phyloP scores from a whole-genome alignment of 23 red algal genomes.

The Gracilaria gracilis region DNA sequence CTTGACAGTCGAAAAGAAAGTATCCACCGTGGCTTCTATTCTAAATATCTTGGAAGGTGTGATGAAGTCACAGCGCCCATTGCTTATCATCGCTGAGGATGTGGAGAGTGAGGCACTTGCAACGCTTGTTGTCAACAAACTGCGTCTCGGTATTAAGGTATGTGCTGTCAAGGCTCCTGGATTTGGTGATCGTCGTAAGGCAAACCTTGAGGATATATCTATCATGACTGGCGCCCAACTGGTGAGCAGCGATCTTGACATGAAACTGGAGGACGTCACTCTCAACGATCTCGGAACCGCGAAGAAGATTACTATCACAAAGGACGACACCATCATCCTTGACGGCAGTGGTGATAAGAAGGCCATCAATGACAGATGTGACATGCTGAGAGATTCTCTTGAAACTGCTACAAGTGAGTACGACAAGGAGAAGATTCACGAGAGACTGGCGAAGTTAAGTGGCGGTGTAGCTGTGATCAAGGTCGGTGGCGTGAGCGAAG shows the following conservation, averaged over 20 bases:
- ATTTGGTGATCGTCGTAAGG: slow-evolving; percentile 96
- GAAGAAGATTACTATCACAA: slow-evolving; percentile 94
- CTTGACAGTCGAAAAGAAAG: slow-evolving; percentile 93
- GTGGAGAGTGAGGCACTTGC: slow-evolving; percentile 99
- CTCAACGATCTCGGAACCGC: slow-evolving; percentile 81
- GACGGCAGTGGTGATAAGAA: slow-evolving; percentile 72
- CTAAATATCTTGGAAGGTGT: slow-evolving; percentile 92
- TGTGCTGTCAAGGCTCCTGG: slow-evolving; percentile 98
- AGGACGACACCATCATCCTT: slow-evolving; percentile 97
- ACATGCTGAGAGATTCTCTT: slow-evolving; percentile 85
- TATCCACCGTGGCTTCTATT: slow-evolving; percentile 83
- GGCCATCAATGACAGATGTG: slow-evolving; percentile 86
- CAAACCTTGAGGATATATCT: slow-evolving; percentile 92
- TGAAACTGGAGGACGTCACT: slow-evolving; percentile 95
- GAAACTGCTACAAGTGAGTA: slow-evolving; percentile 89
- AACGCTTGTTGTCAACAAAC: slow-evolving; percentile 98
- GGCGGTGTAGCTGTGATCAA: slow-evolving; percentile 99
- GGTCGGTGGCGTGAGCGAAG: slow-evolving; percentile 93
- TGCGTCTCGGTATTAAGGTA: slow-evolving; percentile 97
- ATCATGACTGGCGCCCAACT: slow-evolving; percentile 83
- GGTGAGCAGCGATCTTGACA: slow-evolving; percentile 86
- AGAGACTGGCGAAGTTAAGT: slow-evolving; percentile 93
- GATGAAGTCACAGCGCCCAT: slow-evolving; percentile 85
- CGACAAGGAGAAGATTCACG: slow-evolving; percentile 98
- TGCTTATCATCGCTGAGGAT: slow-evolving; percentile 99